A percentile compares a stretch with the other conserved stretches of the same genome.
Conservation (phyloP, 1,139 yeast species). For the Suhomyces chickasaworum region DNA sequence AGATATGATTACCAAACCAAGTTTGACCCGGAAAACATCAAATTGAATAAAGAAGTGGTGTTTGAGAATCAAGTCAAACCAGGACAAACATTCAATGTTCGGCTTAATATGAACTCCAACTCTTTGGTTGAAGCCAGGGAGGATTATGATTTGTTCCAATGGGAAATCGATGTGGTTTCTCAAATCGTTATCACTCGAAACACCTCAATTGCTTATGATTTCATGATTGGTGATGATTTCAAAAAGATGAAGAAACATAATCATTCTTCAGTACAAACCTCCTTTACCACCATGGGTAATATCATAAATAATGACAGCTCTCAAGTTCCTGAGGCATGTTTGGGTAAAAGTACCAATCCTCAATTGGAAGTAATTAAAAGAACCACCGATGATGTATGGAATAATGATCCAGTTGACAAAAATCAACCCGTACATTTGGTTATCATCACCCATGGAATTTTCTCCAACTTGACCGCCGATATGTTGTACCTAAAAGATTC, state of each 20-base stretch:
- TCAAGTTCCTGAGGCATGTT: background rate
- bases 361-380: constrained; percentile 17
- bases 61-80: constrained; percentile 57
- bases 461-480: constrained; percentile 29
- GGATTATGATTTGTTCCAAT: constrained; percentile 19
- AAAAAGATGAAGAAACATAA: constrained; percentile 35
- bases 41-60: constrained; percentile 34
- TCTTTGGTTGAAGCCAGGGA: constrained; percentile 22
- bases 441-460: constrained; percentile 28
- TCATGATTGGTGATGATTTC: constrained; percentile 33
- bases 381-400: constrained; percentile 26
- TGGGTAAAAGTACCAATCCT: constrained; percentile 15
- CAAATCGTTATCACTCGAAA: constrained; percentile 26
- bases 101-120: constrained; percentile 50
- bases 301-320: constrained; percentile 2
- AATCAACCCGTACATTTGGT: constrained; percentile 24
- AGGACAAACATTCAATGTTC: constrained; percentile 58
- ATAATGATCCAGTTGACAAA: constrained; percentile 17
- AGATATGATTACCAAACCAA: constrained; percentile 42
- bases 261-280: constrained; percentile 25
- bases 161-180: constrained; percentile 27
- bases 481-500: constrained; percentile 28
- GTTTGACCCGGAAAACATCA: constrained; percentile 30
- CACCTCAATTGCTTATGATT: constrained; percentile 21
- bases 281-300: constrained; percentile 21